These are phyloP conservation scores for Dionaea muscipula DNA, from an alignment of 179 eudicot species.

Conservation along the genomic window DNA sequence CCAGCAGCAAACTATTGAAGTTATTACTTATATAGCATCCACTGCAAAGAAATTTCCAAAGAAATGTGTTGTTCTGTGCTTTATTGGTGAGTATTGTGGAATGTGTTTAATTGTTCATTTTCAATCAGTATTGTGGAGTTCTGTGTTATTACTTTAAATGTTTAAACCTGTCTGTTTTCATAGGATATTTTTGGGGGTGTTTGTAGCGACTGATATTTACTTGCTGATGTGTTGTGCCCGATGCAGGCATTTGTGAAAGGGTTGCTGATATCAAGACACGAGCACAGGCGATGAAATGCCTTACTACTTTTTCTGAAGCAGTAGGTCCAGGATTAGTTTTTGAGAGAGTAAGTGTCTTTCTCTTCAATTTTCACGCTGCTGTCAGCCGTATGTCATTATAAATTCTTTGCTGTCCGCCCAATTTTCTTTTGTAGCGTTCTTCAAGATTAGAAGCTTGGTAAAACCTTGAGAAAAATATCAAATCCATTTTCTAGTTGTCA, in stretches of 20 bases:
- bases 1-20: conserved; percentile 94
- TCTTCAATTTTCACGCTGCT: neutral
- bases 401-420: neutral
- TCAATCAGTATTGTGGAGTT: neutral
- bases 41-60: conserved; percentile 78
- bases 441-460: too few species aligned
- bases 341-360: conserved; percentile 56
- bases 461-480: too few species aligned
- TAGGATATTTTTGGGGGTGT: neutral
- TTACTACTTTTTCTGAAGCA: conserved; percentile 77
- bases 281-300: conserved; percentile 86
- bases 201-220: neutral
- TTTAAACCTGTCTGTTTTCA: neutral
- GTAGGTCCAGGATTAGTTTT: conserved; percentile 91
- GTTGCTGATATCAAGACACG: conserved; percentile 98
- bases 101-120: too few species aligned
- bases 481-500: too few species aligned
- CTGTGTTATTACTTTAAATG: neutral
- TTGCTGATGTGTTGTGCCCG: neutral
- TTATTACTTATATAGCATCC: conserved; percentile 61
- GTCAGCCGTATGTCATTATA: neutral
- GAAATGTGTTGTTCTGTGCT: conserved; percentile 94
- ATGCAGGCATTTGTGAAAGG: conserved; percentile 76
- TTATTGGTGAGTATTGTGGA: conserved; percentile 46
- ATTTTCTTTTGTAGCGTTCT: too few species aligned